These are phyloP conservation scores for Pleurotus eryngii DNA, from an alignment of 768 basidiomycete species.

Conservation along the genomic window DNA sequence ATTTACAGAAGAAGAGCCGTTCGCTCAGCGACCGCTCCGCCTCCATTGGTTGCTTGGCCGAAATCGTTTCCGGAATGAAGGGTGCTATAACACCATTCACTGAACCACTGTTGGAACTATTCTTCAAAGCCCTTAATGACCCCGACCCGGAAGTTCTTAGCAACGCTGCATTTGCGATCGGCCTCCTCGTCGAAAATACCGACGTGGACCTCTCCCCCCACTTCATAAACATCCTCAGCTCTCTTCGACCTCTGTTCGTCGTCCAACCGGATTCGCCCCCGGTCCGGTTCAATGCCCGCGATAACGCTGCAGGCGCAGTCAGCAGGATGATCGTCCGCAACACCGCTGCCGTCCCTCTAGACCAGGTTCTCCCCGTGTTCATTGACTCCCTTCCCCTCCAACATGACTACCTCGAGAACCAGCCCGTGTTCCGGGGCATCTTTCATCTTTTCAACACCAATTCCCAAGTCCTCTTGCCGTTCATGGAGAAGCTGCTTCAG, in stretches of 20 bases:
- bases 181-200: constrained; percentile 87
- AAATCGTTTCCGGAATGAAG: constrained; percentile 94
- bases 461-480: constrained; percentile 63
- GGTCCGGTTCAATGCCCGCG: constrained; percentile 77
- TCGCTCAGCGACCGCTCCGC: constrained; percentile 90
- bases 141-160: constrained; percentile 90
- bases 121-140: constrained; percentile 81
- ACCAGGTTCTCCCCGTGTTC: constrained; percentile 86
- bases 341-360: constrained; percentile 74
- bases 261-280: constrained; percentile 60
- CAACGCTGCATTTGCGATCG: constrained; percentile 93
- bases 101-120: constrained; percentile 74
- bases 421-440: constrained; percentile 83
- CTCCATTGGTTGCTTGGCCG: constrained; percentile 90
- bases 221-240: constrained; percentile 72
- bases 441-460: constrained; percentile 85
- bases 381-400: constrained; percentile 79
- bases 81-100: constrained; percentile 81
- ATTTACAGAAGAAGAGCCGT: constrained; percentile 71
- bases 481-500: constrained; percentile 74
- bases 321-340: constrained; percentile 84
- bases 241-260: constrained; percentile 79
- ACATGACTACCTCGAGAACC: constrained; percentile 88
- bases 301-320: constrained; percentile 96
- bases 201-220: constrained; percentile 78